Evolutionary conservation across 176 grass and related monocot species (phyloP).

Genomic region (Eragrostis curvula): DNA sequence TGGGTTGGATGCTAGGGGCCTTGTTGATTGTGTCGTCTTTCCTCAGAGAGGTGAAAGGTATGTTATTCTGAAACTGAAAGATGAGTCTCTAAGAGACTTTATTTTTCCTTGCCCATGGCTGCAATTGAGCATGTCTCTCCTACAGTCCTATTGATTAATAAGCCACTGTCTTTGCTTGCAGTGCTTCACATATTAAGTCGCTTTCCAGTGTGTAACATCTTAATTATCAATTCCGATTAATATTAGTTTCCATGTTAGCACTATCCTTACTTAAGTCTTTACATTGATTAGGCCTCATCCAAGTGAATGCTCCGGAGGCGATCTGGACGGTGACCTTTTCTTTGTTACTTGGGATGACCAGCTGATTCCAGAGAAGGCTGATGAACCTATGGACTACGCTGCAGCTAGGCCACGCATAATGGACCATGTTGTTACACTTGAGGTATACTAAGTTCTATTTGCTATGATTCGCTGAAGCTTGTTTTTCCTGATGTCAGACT

Average conservation of each 20-base stretch:
- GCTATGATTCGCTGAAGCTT: conserved; percentile 12
- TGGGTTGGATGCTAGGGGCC: conserved; percentile 61
- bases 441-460: conserved; percentile 53
- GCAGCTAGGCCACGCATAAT: conserved; percentile 66
- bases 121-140: background rate
- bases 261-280: conserved; percentile 30
- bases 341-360: conserved; percentile 91
- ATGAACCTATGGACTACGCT: conserved; percentile 93
- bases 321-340: conserved; percentile 95
- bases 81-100: conserved; percentile 7
- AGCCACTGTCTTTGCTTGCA: conserved; percentile 18
- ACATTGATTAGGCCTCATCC: conserved; percentile 82
- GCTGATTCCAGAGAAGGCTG: conserved; percentile 77
- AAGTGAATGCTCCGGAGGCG: conserved; percentile 94
- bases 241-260: conserved; percentile 16
- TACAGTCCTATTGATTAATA: conserved; percentile 17
- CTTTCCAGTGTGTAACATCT: background rate
- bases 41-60: conserved; percentile 93
- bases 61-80: conserved; percentile 35
- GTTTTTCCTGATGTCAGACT: conserved; percentile 19
- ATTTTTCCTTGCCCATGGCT: conserved; percentile 26
- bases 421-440: conserved; percentile 93
- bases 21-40: conserved; percentile 89
- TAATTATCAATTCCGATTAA: conserved; percentile 17
- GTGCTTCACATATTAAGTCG: conserved; percentile 21